Conservation (phyloP, 2,329 filamentous ascomycete genomes). For the Fusarium dlaminii region DNA sequence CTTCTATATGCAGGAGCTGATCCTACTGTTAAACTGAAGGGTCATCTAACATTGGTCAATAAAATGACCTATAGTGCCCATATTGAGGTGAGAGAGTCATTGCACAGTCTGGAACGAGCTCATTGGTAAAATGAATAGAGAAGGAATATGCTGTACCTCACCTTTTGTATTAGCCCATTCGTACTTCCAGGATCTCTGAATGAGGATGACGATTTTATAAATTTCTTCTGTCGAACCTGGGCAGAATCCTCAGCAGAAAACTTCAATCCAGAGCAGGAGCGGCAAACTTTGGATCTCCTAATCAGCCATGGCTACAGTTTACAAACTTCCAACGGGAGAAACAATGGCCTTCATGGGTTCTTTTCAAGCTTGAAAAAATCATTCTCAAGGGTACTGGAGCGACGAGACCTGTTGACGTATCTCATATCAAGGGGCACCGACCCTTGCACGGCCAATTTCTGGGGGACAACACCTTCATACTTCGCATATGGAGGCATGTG, state of each 20-base stretch:
- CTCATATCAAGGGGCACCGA: accelerated
- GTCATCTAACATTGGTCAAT: accelerated
- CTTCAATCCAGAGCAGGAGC: not conserved
- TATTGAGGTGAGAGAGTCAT: not conserved
- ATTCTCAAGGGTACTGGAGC: not conserved
- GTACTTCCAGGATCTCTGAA: accelerated
- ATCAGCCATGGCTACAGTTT: accelerated
- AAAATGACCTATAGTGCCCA: accelerated
- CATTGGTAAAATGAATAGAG: accelerated
- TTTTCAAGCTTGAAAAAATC: accelerated
- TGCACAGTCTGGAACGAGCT: accelerated
- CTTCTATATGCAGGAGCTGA: not conserved
- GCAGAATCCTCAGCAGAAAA: accelerated
- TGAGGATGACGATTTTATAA: accelerated
- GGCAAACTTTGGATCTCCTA: accelerated
- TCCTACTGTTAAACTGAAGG: accelerated
- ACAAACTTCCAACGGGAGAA: accelerated
- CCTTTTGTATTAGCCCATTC: not conserved
- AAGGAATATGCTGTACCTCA: accelerated
- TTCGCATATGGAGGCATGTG: not conserved
- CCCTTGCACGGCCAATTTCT: accelerated
- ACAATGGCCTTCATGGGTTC: not conserved
- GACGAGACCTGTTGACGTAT: accelerated
- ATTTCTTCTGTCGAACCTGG: accelerated
- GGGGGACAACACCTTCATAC: accelerated